Conservation (phyloP, 805 yeast species). For the Saccharomycopsis selenospora region DNA sequence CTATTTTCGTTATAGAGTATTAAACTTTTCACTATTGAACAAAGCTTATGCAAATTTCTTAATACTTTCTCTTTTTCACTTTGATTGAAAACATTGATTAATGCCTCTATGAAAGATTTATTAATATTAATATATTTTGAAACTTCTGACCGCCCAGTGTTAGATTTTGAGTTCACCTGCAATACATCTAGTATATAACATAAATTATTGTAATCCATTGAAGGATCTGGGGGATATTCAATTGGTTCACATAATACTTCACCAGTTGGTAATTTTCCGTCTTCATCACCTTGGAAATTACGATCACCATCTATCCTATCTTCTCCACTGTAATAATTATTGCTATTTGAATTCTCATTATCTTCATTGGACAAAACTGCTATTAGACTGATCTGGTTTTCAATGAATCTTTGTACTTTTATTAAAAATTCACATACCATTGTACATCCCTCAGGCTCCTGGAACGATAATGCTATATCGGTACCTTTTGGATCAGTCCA, state of each 20-base stretch:
- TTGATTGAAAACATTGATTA: slow-evolving; percentile 45
- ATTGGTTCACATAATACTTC: slow-evolving; percentile 80
- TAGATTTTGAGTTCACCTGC: slow-evolving; percentile 53
- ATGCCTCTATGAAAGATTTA: slow-evolving; percentile 40
- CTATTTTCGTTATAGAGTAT: slow-evolving; percentile 64
- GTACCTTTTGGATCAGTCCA: slow-evolving; percentile 72
- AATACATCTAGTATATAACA: slow-evolving; percentile 48
- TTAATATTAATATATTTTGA: slow-evolving; percentile 46
- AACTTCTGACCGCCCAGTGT: slow-evolving; percentile 54
- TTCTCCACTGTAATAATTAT: neutral
- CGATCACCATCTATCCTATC: slow-evolving; percentile 22
- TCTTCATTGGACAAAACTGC: slow-evolving; percentile 49
- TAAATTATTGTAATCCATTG: slow-evolving; percentile 38
- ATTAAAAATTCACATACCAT: slow-evolving; percentile 75
- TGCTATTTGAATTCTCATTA: neutral
- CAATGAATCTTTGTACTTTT: slow-evolving; percentile 52
- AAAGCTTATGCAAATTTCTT: slow-evolving; percentile 53
- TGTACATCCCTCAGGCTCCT: slow-evolving; percentile 85
- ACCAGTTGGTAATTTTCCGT: slow-evolving; percentile 54
- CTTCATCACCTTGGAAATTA: no score
- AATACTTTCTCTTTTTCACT: slow-evolving; percentile 44
- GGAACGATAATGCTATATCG: slow-evolving; percentile 86
- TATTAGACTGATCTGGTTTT: slow-evolving; percentile 62
- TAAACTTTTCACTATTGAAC: slow-evolving; percentile 65
- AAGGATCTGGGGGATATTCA: slow-evolving; percentile 54